Conservation (phyloP, 768 basidiomycete genomes). For the Lactarius sanguifluus region DNA sequence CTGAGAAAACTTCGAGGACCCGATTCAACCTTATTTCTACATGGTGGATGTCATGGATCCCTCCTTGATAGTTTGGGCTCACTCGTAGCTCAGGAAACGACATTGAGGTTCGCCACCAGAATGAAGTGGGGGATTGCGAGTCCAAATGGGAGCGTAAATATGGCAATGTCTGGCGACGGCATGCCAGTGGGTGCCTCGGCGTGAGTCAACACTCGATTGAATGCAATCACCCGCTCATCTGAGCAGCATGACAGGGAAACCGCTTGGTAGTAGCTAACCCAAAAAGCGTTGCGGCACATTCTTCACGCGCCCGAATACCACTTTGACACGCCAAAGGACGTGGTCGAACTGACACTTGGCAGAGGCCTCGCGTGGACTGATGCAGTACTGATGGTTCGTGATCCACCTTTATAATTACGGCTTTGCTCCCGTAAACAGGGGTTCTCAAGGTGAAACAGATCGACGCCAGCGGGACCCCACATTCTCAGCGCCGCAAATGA, state of each 20-base stretch:
- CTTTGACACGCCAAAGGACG: conserved; percentile 23
- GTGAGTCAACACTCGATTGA: conserved; percentile 22
- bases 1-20: neutral
- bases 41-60: neutral
- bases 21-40: neutral
- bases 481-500: conserved; percentile 30
- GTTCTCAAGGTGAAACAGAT: conserved; percentile 28
- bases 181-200: conserved; percentile 28
- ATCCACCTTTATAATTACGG: neutral
- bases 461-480: too few species aligned
- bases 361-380: conserved; percentile 24
- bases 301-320: conserved; percentile 34
- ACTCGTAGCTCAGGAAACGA: neutral
- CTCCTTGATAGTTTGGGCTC: neutral
- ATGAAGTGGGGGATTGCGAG: conserved; percentile 30
- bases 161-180: conserved; percentile 29
- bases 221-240: neutral
- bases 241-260: conserved; percentile 21
- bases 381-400: conserved; percentile 30
- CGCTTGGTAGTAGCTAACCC: conserved; percentile 1
- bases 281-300: conserved; percentile 34
- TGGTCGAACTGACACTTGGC: conserved; percentile 26
- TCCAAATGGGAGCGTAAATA: conserved; percentile 28
- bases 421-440: neutral
- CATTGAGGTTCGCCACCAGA: neutral